Conservation (phyloP, 1,284 basidiomycete genomes). For the Grifola frondosa region DNA sequence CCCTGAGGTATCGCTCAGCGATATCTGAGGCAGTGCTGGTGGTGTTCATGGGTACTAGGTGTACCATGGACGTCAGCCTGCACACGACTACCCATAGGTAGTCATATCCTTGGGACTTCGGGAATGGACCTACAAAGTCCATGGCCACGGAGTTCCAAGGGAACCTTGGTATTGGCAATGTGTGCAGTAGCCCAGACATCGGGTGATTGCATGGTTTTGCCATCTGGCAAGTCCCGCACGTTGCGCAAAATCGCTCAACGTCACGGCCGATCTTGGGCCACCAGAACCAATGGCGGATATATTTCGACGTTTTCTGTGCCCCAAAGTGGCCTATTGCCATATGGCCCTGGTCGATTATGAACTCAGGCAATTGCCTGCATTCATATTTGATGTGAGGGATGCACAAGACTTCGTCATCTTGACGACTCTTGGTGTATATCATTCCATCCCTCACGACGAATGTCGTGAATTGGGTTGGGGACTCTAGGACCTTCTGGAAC, state of each 20-base stretch:
- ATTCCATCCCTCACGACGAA: conserved; percentile 2
- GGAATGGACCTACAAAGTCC: conserved; percentile 31
- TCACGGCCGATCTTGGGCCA: conserved; percentile 30
- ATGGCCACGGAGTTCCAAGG: conserved; percentile 29
- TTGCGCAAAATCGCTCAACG: conserved; percentile 20
- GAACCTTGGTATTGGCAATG: conserved; percentile 20
- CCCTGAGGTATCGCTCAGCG: conserved; percentile 32
- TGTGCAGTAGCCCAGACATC: conserved; percentile 23
- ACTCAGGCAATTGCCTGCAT: conserved; percentile 11
- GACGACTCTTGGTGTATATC: conserved; percentile 14
- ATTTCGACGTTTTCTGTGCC: conserved; percentile 22
- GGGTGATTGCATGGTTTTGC: conserved; percentile 14
- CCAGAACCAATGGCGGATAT: conserved; percentile 30
- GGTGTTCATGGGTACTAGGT: conserved; percentile 22
- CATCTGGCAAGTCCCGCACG: conserved; percentile 23
- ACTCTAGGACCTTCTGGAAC: conserved; percentile 8
- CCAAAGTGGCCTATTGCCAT: conserved; percentile 28
- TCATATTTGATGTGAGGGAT: conserved; percentile 15
- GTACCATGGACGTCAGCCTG: conserved; percentile 22
- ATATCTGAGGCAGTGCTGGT: conserved; percentile 30
- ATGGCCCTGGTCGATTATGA: conserved; percentile 28
- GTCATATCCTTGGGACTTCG: conserved; percentile 15
- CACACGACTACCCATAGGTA: conserved; percentile 25
- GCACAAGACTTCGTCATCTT: conserved; percentile 19
- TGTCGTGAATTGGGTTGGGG: conserved; percentile 15